A percentile compares a stretch with the other conserved stretches of the same genome.
These are phyloP conservation scores for Heteromeles arbutifolia DNA, from an alignment of 306 rosid species.

Conservation along the genomic window DNA sequence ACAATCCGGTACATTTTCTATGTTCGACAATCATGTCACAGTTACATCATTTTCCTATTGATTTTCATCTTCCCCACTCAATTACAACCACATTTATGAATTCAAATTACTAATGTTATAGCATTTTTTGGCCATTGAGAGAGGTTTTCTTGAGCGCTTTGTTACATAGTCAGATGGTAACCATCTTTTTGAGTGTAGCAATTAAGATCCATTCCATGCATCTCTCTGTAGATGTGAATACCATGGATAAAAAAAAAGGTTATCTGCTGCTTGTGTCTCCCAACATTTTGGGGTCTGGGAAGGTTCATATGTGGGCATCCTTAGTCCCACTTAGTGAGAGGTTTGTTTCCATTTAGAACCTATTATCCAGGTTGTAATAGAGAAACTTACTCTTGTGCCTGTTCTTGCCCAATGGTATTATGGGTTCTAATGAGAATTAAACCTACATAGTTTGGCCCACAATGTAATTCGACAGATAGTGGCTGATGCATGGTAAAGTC, in stretches of 20 bases:
- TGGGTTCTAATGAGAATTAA: neutral
- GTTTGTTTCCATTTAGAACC: neutral
- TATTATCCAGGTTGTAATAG: neutral
- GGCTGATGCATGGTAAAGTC: neutral
- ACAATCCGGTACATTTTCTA: conserved; percentile 56
- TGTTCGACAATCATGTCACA: neutral
- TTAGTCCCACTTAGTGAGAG: neutral
- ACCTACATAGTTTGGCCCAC: neutral
- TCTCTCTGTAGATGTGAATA: neutral
- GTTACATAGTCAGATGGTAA: neutral
- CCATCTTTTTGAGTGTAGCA: neutral
- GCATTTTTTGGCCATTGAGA: neutral
- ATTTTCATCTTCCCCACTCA: neutral
- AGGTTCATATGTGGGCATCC: neutral
- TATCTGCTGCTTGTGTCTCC: neutral
- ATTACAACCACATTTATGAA: neutral
- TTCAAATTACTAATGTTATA: neutral
- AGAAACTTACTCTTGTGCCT: neutral
- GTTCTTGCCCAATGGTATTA: neutral
- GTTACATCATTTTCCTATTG: neutral
- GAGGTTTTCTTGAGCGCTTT: neutral
- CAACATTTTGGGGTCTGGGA: neutral
- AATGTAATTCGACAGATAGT: neutral
- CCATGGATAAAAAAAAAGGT: neutral
- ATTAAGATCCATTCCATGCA: neutral